Conservation (phyloP, 1,284 basidiomycete genomes). For the Caloboletus inedulis region DNA sequence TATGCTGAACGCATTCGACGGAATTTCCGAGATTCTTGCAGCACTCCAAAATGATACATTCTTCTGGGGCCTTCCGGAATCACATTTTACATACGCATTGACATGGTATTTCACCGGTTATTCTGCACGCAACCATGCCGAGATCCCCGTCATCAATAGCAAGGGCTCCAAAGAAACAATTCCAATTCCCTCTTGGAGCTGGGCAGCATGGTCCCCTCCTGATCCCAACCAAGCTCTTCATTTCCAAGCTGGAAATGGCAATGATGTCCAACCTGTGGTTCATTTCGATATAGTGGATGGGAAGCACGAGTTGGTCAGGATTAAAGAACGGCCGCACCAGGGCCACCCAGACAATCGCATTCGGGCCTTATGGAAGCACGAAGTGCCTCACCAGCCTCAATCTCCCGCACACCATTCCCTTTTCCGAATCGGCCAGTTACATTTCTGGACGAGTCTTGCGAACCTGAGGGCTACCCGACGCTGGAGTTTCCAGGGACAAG, state of each 20-base stretch:
- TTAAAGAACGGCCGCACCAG: conserved; percentile 3
- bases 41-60: conserved; percentile 16
- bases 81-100: conserved; percentile 13
- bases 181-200: conserved; percentile 21
- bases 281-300: conserved; percentile 15
- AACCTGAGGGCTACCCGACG: conserved; percentile 1
- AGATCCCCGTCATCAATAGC: conserved; percentile 10
- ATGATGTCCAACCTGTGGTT: background rate
- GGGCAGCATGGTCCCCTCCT: conserved; percentile 17
- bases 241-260: background rate
- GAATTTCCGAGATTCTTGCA: conserved; percentile 12
- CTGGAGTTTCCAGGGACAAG: background rate
- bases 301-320: background rate
- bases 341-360: background rate
- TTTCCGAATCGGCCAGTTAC: conserved; percentile 5
- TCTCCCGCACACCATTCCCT: background rate
- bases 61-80: conserved; percentile 21
- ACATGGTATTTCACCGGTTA: conserved; percentile 11
- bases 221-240: too few relatives aligned
- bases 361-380: background rate
- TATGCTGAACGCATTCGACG: conserved; percentile 19
- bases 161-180: conserved; percentile 3
- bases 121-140: conserved; percentile 3
- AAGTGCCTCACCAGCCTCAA: background rate
- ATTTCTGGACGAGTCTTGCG: conserved; percentile 18